Evolutionary conservation across 345 rosid species (phyloP), one percentile per base, ranked within the genome.

Genomic region (Eutrema japonicum): DNA sequence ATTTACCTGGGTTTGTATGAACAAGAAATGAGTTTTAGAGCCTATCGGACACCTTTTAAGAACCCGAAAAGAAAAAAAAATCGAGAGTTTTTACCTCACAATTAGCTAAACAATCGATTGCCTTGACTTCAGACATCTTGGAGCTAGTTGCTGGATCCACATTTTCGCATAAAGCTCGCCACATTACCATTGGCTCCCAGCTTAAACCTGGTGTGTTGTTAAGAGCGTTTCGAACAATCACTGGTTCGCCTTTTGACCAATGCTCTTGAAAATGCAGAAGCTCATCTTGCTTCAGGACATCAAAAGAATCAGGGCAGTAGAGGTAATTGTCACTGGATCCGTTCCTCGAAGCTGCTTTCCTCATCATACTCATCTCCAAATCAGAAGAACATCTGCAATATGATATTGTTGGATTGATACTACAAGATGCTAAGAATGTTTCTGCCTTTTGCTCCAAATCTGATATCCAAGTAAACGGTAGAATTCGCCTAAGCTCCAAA

Each of bases 151-250:
- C 62, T 32, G 80, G 68, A 79, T 86, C 88, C 57, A 36, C 74
- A 54, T 78, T 82, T 63, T 85, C 84, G 38, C 93, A 85, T 68
- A 95, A 80, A 9, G 96, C 97, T 37, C 96, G 96, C 96, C 92
- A 85, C 96, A 95, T 95, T 7, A 92, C 99, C 85, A 65, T 85
- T 26, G 99, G 99, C 72, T 95, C 99, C 99, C 99, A 92, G 82
- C 96, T 95, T 71, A 92, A 79, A 70, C 83, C 89, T 51, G 89
- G 61, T 22, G 85, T 72, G 68, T 51, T 69, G 72, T 83, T 78
- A 33, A 90, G 96, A 64, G 85, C 81, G 77, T 88, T 79, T 40
- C 73, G 80, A 72, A 90, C 98, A 7, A 92, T 87, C 63, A 95
- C 84, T 0, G 98, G 99, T 72, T 95, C 92, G 8, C 99, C 98